Conservation (phyloP, 345 rosid genomes). For the Hibiscus trionum region DNA sequence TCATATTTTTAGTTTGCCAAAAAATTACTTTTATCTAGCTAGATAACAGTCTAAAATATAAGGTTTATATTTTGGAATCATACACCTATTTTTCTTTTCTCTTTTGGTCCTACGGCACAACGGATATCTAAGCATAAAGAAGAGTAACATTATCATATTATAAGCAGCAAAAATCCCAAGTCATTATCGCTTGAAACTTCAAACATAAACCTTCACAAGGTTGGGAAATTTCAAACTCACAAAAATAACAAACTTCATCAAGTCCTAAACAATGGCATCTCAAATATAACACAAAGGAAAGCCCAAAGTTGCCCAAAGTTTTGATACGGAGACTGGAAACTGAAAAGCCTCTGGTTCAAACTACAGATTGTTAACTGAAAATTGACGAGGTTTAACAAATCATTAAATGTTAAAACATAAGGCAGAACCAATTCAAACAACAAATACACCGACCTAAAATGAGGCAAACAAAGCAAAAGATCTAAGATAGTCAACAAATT, state of each 20-base stretch:
- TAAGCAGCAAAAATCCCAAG: neutral
- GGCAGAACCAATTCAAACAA: neutral
- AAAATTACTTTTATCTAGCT: too few relatives aligned
- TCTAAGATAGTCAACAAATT: neutral
- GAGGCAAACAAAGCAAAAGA: conserved; percentile 1
- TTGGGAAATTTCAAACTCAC: neutral
- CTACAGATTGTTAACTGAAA: neutral
- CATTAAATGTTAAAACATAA: neutral
- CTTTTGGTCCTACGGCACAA: neutral
- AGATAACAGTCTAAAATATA: too few relatives aligned
- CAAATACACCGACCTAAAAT: neutral
- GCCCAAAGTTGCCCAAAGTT: neutral
- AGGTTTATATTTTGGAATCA: too few relatives aligned
- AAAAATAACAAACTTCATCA: neutral
- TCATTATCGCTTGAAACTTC: neutral
- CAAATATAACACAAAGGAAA: neutral
- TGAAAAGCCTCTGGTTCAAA: neutral
- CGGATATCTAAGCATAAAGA: neutral
- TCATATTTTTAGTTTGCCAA: neutral
- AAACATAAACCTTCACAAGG: neutral
- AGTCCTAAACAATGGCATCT: neutral
- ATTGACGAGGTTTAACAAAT: neutral
- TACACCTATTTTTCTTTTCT: neutral
- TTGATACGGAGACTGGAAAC: neutral
- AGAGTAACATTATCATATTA: neutral